Evolutionary conservation across 2,329 filamentous ascomycete genomes (phyloP).

Genomic region (Penicillium freii): DNA sequence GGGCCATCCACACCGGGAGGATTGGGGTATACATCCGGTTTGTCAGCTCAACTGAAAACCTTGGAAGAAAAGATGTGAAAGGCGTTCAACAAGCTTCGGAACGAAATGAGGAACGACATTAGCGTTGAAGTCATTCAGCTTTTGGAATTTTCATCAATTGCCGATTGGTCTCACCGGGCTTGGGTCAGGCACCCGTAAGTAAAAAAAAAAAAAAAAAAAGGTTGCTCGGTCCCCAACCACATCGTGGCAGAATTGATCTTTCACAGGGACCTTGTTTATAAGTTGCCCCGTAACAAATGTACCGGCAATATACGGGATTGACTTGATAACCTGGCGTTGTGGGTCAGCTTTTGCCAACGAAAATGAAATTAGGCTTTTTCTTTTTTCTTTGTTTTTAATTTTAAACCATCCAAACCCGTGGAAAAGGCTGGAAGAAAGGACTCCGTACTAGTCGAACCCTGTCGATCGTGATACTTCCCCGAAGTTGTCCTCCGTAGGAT

Average conservation of each 20-base stretch:
- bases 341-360: not conserved
- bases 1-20: not conserved
- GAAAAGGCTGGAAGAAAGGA: slow-evolving; percentile 8
- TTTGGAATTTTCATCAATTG: not conserved
- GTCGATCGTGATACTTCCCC: slow-evolving; percentile 19
- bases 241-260: not conserved
- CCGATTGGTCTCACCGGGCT: not conserved
- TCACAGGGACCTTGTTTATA: not conserved
- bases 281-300: slow-evolving; percentile 6
- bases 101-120: not conserved
- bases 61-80: not conserved
- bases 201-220: not conserved
- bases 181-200: not conserved
- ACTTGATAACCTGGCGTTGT: slow-evolving; percentile 10
- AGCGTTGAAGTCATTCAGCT: not conserved
- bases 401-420: slow-evolving; percentile 6
- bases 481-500: slow-evolving; percentile 7
- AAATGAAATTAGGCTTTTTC: not conserved
- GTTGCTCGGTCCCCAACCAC: not conserved
- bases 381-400: not conserved
- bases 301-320: slow-evolving; percentile 17
- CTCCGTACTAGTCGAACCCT: slow-evolving; percentile 24
- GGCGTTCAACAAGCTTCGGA: slow-evolving; percentile 13
- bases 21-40: not conserved
- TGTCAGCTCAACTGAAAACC: slow-evolving; percentile 1